Evolutionary conservation across 345 rosid species (phyloP).

Genomic region (Hibiscus tridactylites): DNA sequence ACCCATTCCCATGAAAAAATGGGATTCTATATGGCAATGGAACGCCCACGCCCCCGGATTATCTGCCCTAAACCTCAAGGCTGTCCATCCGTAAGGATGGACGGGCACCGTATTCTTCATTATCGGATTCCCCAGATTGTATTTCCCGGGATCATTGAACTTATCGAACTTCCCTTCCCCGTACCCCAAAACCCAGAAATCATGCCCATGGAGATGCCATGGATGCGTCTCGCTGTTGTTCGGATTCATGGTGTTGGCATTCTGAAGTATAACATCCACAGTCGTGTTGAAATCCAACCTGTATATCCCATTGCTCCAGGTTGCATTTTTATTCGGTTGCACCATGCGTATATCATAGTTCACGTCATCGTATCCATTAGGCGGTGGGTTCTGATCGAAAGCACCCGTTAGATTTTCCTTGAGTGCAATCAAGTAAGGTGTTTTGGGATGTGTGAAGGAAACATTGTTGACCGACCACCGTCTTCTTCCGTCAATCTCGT

Average conservation of each 20-base stretch:
- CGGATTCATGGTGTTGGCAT: constrained; percentile 38
- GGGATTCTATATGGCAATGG: constrained; percentile 74
- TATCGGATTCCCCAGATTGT: constrained; percentile 54
- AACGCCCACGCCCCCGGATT: constrained; percentile 71
- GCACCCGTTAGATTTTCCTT: constrained; percentile 32
- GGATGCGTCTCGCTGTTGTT: constrained; percentile 66
- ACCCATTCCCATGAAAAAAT: constrained; percentile 67
- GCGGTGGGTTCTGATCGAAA: constrained; percentile 41
- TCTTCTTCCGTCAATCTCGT: constrained; percentile 19
- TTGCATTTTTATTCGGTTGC: constrained; percentile 29
- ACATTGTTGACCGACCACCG: constrained; percentile 69
- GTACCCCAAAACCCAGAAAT: constrained; percentile 71
- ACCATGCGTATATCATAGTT: neutral
- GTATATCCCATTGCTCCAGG: constrained; percentile 34
- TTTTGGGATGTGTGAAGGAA: constrained; percentile 41
- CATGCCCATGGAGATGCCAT: constrained; percentile 84
- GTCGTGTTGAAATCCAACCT: constrained; percentile 39
- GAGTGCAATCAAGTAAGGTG: constrained; percentile 52
- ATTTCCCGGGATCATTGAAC: constrained; percentile 32
- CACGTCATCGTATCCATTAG: constrained; percentile 23
- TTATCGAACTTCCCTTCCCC: constrained; percentile 56
- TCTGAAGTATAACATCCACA: constrained; percentile 62
- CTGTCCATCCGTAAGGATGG: constrained; percentile 68
- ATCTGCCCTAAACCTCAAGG: constrained; percentile 51
- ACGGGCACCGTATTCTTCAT: constrained; percentile 76